Evolutionary conservation across 108 stramenopile species (phyloP).

Genomic region (Nitzschia palea): DNA sequence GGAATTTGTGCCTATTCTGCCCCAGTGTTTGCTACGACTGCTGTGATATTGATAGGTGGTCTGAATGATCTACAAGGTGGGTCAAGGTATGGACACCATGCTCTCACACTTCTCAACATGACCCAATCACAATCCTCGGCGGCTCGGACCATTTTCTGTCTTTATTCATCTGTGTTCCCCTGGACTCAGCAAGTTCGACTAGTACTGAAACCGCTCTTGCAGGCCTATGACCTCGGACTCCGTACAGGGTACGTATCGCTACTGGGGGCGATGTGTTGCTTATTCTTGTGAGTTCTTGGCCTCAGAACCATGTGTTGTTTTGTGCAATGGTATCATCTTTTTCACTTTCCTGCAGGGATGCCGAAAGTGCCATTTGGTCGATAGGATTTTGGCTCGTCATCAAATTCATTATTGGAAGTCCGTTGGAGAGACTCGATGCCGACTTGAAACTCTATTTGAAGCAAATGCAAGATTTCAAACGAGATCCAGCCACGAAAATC

Average conservation of each 20-base stretch:
- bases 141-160: neutral
- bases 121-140: neutral
- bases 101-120: neutral
- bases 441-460: neutral
- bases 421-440: neutral
- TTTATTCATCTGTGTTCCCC: neutral
- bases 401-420: neutral
- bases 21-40: neutral
- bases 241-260: conserved; percentile 28
- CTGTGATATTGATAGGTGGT: neutral
- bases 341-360: too few species aligned
- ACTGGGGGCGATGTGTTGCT: too few species aligned
- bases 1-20: conserved; percentile 18
- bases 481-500: neutral
- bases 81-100: neutral
- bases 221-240: conserved; percentile 24
- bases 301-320: too few species aligned
- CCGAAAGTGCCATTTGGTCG: conserved; percentile 4
- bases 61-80: conserved; percentile 5
- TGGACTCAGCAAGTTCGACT: conserved; percentile 10
- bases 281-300: too few species aligned
- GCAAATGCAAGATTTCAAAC: conserved; percentile 7
- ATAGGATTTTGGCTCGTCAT: neutral
- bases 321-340: too few species aligned
- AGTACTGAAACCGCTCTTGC: conserved; percentile 8